Evolutionary conservation across 805 yeast species (phyloP).

Genomic region (Wickerhamomyces pijperi): DNA sequence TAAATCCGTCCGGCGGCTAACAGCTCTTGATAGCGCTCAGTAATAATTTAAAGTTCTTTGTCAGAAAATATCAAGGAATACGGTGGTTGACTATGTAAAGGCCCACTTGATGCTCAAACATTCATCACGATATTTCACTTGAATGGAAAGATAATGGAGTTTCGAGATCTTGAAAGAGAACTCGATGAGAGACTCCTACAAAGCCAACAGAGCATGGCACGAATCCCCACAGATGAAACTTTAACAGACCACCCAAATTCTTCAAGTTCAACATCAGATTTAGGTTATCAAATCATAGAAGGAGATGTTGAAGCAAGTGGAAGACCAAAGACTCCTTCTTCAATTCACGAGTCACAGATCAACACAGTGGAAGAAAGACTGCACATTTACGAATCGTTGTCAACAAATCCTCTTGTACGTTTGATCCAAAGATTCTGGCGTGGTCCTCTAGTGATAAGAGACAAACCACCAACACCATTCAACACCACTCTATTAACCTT

Average conservation of each 20-base stretch:
- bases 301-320: too few species aligned
- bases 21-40: too few species aligned
- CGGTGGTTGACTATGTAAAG: too few species aligned
- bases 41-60: too few species aligned
- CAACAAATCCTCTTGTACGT: constrained; percentile 3
- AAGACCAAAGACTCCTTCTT: background rate
- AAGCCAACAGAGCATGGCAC: background rate
- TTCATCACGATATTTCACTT: too few species aligned
- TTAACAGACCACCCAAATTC: too few species aligned
- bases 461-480: constrained; percentile 36
- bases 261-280: background rate
- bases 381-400: background rate
- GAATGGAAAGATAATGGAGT: too few species aligned
- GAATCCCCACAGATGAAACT: too few species aligned
- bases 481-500: constrained; percentile 15
- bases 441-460: constrained; percentile 43
- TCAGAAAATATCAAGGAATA: too few species aligned
- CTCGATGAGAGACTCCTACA: background rate
- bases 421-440: constrained; percentile 31
- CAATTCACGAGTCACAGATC: background rate
- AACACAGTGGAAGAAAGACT: background rate
- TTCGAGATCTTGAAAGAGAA: background rate
- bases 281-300: background rate
- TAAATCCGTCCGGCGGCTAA: too few species aligned
- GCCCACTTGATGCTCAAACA: too few species aligned